Conservation (phyloP, 108 stramenopile species). For the Cyclotella choctawhatcheeana region DNA sequence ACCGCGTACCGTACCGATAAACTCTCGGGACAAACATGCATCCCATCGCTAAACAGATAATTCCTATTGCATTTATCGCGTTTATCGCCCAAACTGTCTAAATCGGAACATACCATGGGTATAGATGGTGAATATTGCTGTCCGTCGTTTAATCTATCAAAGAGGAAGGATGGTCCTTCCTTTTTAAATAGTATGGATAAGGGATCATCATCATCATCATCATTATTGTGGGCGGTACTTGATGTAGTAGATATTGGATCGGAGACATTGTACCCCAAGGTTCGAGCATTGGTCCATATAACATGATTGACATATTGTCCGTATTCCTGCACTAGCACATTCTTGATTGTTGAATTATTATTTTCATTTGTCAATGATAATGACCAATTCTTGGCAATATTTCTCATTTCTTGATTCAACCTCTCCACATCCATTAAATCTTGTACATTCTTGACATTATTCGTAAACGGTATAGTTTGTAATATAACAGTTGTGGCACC, state of each 20-base stretch:
- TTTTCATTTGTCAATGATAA: not conserved
- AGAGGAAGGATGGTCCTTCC: constrained; percentile 31
- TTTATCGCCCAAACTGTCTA: not conserved
- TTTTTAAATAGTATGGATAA: constrained; percentile 20
- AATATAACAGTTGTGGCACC: constrained; percentile 50
- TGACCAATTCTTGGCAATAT: constrained; percentile 34
- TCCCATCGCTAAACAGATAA: constrained; percentile 3
- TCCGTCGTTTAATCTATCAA: constrained; percentile 32
- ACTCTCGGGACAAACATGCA: constrained; percentile 1
- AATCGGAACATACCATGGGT: constrained; percentile 34
- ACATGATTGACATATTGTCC: constrained; percentile 35
- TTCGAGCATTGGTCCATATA: constrained; percentile 38
- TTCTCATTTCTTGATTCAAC: constrained; percentile 25
- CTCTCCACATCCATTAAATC: constrained; percentile 20
- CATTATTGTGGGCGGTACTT: too few species aligned
- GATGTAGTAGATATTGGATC: constrained; percentile 22
- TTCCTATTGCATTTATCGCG: constrained; percentile 9
- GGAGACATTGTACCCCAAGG: constrained; percentile 32
- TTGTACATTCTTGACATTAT: constrained; percentile 47
- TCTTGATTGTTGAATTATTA: constrained; percentile 14
- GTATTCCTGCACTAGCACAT: constrained; percentile 45
- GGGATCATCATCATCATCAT: too few species aligned
- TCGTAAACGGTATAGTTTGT: constrained; percentile 48
- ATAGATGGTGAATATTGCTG: constrained; percentile 32
- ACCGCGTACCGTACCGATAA: not conserved